Conservation (phyloP, 257 asterid genomes). For the Solanum corneliomulleri region DNA sequence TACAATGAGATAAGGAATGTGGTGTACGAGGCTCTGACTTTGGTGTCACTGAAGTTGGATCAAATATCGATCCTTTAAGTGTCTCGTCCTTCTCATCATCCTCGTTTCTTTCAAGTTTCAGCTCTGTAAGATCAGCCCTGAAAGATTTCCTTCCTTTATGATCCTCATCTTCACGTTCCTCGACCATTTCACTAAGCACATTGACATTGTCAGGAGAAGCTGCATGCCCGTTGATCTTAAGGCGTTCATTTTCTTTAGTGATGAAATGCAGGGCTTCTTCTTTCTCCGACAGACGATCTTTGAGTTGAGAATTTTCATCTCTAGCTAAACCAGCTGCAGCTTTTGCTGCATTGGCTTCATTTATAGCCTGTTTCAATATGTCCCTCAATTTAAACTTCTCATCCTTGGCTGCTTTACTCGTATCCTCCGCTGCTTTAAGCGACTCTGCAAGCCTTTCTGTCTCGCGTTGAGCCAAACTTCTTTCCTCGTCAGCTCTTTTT, state of each 20-base stretch:
- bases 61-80: not conserved
- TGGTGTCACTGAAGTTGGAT: not conserved
- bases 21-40: conserved; percentile 1
- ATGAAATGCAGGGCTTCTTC: conserved; percentile 4
- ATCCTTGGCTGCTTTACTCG: not conserved
- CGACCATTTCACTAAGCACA: not conserved
- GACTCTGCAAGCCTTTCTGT: not conserved
- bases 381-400: conserved; percentile 4
- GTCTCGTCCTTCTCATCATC: not conserved
- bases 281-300: conserved; percentile 8
- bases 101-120: not conserved
- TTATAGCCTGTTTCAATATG: conserved; percentile 54
- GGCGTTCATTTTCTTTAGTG: not conserved
- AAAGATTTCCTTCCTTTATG: not conserved
- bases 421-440: not conserved
- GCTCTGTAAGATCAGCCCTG: not conserved
- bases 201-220: not conserved
- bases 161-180: not conserved
- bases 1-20: not conserved
- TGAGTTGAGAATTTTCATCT: conserved; percentile 12
- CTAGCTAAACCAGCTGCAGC: conserved; percentile 8
- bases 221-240: not conserved
- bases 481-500: conserved; percentile 66
- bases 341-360: conserved; percentile 10
- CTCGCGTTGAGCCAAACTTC: conserved; percentile 31